Evolutionary conservation across 495 filamentous ascomycete genomes (phyloP), one percentile per base, ranked within the genome.

Genomic region (Barbatosphaeria neglecta): DNA sequence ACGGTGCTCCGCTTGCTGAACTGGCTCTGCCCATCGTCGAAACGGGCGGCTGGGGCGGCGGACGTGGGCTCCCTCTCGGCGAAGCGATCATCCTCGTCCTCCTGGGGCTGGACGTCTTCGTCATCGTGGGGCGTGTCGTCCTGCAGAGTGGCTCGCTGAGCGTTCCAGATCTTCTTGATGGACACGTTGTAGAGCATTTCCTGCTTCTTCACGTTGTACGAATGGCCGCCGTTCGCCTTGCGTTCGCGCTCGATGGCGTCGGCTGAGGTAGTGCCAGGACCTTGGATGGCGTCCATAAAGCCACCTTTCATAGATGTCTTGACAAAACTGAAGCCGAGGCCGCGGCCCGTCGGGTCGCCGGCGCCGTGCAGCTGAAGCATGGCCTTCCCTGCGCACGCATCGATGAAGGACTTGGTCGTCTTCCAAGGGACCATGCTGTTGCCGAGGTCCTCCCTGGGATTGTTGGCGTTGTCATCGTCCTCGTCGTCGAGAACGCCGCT

Each of bases 251-350:
- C 72, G 23, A 75, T 75, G 41, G 73, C 74, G 47, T 76, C 73
- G 45, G 86, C 84, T 33, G 94, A 78, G 48, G 87, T 93, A 41
- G 93, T 87, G 33, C 84, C 76, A 2, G 87, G 84, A 53, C 87
- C 90, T 55, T 95, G 87, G 9, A 90, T 85, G 47, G 87, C 74
- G 24, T 88, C 84, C 54, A 93, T 86, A 66, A 92, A 99, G 2
- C 92, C 92, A 40, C 92, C 92, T 62, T 99, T 99, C 92, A 99
- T 99, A 11, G 86, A 93, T 0, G 87, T 95, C 55, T 89, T 86
- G 53, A 99, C 83, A 61, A 96, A 95, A 60, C 83, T 95, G 68
- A 96, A 90, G 2, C 86, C 92, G 46, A 94, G 81, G 2, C 92
- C 92, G 52, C 87, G 84, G 10, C 89, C 87, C 7, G 89, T 92